A percentile compares a stretch with the other conserved stretches of the same genome.
phyloP scores from a whole-genome alignment of 164 flowering plant species.

The Stephania yunnanensis region DNA sequence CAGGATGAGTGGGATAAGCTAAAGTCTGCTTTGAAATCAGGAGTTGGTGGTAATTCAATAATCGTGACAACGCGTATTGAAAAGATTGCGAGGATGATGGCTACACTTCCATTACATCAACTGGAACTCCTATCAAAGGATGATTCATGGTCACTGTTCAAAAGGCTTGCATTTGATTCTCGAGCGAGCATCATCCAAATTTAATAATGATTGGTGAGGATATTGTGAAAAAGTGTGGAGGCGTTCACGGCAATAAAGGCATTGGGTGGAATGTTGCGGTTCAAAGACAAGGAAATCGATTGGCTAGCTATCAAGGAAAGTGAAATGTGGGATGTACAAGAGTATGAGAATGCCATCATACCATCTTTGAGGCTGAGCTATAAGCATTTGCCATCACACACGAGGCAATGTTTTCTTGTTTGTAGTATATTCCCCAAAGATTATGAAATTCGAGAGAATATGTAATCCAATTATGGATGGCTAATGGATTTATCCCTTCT shows the following conservation, averaged over 20 bases:
- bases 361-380: conserved; percentile 18
- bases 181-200: background rate
- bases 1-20: background rate
- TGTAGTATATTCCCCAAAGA: conserved; percentile 21
- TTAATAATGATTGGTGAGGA: background rate
- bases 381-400: conserved; percentile 9
- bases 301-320: conserved; percentile 13
- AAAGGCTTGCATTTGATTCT: background rate
- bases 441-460: background rate
- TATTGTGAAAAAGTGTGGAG: conserved; percentile 9
- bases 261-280: conserved; percentile 7
- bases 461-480: background rate
- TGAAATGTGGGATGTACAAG: conserved; percentile 12
- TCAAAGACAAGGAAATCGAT: background rate
- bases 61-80: conserved; percentile 1
- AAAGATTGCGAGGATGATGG: background rate
- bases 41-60: background rate
- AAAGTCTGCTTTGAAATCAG: background rate
- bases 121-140: background rate
- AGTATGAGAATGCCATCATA: background rate
- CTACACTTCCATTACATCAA: background rate
- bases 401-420: conserved; percentile 18
- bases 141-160: conserved; percentile 3
- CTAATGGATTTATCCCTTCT: background rate
- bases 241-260: conserved; percentile 14